phyloP scores from a whole-genome alignment of 1,284 basidiomycete species.

The Puccinia sorghi region DNA sequence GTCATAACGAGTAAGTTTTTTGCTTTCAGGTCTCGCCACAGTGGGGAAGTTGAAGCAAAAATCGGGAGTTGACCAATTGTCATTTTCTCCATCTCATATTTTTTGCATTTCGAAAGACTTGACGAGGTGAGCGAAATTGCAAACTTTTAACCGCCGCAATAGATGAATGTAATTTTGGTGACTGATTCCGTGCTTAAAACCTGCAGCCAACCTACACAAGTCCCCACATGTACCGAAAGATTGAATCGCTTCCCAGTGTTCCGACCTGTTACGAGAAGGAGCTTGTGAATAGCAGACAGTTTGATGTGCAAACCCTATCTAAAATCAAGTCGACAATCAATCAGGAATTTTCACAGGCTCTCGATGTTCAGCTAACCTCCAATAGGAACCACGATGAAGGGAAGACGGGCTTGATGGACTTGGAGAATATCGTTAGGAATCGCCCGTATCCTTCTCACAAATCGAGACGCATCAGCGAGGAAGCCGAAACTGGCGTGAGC shows the following conservation, averaged over 20 bases:
- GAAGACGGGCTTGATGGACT: constrained; percentile 8
- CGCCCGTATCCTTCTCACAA: constrained; percentile 6
- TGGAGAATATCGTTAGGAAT: constrained; percentile 10
- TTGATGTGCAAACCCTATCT: constrained; percentile 23
- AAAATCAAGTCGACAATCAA: constrained; percentile 13
- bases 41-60: neutral
- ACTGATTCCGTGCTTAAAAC: neutral
- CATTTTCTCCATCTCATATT: too few relatives aligned
- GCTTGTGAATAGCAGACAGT: constrained; percentile 62
- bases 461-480: neutral
- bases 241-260: constrained; percentile 72
- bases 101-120: constrained; percentile 58
- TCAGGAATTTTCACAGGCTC: constrained; percentile 32
- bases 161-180: neutral
- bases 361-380: constrained; percentile 9
- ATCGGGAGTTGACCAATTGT: neutral
- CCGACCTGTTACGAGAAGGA: constrained; percentile 77
- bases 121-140: constrained; percentile 63
- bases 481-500: constrained; percentile 70
- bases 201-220: constrained; percentile 36
- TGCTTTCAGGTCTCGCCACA: neutral
- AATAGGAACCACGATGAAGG: neutral
- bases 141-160: neutral
- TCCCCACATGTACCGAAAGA: constrained; percentile 75
- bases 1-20: constrained; percentile 70